A percentile compares a stretch with the other conserved stretches of the same genome.
These are phyloP conservation scores for Clarireedia homoeocarpa DNA, from an alignment of 2,329 filamentous ascomycete species.

Conservation along the genomic window DNA sequence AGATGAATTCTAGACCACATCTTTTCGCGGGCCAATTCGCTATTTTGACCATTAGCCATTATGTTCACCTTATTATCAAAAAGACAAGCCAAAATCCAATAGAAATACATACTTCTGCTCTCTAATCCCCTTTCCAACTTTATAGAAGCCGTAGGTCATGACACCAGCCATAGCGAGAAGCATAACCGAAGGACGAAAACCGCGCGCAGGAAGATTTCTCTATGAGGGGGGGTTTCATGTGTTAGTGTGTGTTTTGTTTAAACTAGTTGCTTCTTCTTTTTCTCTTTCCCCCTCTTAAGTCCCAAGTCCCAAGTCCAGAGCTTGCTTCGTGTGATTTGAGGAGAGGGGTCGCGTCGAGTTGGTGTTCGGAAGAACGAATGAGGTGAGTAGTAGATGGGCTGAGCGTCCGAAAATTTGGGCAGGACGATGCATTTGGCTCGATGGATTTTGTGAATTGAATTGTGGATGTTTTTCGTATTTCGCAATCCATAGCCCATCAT, in stretches of 20 bases:
- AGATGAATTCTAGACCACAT: slow-evolving; percentile 97
- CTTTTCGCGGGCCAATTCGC: slow-evolving; percentile 92
- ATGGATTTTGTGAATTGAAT: no score
- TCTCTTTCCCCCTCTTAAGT: background rate
- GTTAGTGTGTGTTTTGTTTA: background rate
- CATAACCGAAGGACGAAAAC: slow-evolving; percentile 77
- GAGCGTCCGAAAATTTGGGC: no score
- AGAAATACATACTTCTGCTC: slow-evolving; percentile 71
- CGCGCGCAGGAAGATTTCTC: slow-evolving; percentile 87
- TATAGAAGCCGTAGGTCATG: slow-evolving; percentile 89
- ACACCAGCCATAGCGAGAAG: slow-evolving; percentile 68
- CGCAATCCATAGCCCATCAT: no score
- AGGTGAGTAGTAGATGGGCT: no score
- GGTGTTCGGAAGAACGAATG: no score
- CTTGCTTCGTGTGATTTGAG: no score
- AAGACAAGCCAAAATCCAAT: background rate
- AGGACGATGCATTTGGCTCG: no score
- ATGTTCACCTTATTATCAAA: background rate
- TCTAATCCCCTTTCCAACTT: slow-evolving; percentile 70
- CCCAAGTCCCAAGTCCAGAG: no score
- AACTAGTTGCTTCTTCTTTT: background rate
- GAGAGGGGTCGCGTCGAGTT: no score
- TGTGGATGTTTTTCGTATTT: no score
- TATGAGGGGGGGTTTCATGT: slow-evolving; percentile 30
- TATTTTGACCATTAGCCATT: slow-evolving; percentile 32